A percentile compares a stretch with the other conserved stretches of the same genome.
Evolutionary conservation across 176 grass and related monocot genomes (phyloP).

Genomic region (Themeda triandra): DNA sequence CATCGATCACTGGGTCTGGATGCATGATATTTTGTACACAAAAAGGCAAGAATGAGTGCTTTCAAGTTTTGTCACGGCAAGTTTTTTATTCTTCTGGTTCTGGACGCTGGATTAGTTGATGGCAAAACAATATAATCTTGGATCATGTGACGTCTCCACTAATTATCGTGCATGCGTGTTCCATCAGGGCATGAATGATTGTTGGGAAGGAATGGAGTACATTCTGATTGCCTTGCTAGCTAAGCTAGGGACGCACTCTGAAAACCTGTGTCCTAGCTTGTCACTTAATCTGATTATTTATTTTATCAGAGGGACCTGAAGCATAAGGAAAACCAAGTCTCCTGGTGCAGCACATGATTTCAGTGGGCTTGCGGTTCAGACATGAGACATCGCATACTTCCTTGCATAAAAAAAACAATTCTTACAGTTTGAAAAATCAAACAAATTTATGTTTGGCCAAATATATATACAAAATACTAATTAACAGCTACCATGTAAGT

Average conservation of each 20-base stretch:
- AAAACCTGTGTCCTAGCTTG: too few species aligned
- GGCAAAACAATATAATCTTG: neutral
- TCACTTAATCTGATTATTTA: neutral
- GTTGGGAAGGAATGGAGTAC: neutral
- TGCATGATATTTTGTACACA: conserved; percentile 19
- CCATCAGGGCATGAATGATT: neutral
- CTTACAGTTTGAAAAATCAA: too few species aligned
- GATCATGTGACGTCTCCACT: neutral
- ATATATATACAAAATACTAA: too few species aligned
- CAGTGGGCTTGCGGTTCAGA: too few species aligned
- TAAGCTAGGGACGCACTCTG: neutral
- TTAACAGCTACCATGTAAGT: too few species aligned
- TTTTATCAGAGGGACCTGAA: neutral
- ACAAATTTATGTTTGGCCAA: too few species aligned
- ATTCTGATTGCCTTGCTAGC: neutral
- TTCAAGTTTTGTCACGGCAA: conserved; percentile 30
- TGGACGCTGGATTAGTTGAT: neutral
- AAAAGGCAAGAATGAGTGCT: conserved; percentile 22
- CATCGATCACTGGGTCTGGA: conserved; percentile 17
- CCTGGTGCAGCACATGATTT: neutral
- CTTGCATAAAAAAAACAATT: too few species aligned
- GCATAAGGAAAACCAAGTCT: neutral
- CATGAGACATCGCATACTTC: too few species aligned
- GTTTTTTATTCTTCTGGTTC: conserved; percentile 1
- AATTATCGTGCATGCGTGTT: neutral